Evolutionary conservation across 768 basidiomycete genomes (phyloP).

Genomic region (Rhizopogon vesiculosus): DNA sequence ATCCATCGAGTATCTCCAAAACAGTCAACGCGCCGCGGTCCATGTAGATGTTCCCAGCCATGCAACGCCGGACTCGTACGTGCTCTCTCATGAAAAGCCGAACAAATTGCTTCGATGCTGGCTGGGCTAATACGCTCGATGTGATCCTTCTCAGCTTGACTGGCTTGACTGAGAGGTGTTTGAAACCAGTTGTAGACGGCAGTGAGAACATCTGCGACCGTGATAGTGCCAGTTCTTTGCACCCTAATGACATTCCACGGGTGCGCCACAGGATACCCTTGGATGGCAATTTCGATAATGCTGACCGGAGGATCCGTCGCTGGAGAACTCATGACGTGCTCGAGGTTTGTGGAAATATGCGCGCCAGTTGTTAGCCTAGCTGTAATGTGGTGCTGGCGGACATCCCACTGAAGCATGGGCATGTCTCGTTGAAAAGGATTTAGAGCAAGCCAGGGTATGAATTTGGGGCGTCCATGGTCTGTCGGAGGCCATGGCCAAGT

Average conservation of each 20-base stretch:
- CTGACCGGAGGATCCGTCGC: slow-evolving; percentile 17
- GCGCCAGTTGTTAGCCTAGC: slow-evolving; percentile 27
- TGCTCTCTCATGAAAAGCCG: slow-evolving; percentile 32
- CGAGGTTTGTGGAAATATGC: slow-evolving; percentile 18
- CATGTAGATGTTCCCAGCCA: slow-evolving; percentile 32
- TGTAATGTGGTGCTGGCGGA: slow-evolving; percentile 27
- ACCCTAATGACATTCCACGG: slow-evolving; percentile 28
- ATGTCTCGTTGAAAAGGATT: slow-evolving; percentile 26
- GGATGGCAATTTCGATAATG: slow-evolving; percentile 20
- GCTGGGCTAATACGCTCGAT: slow-evolving; percentile 13
- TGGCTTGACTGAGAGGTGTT: slow-evolving; percentile 31
- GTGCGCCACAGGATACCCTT: slow-evolving; percentile 16
- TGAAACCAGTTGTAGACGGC: slow-evolving; percentile 48
- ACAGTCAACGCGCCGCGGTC: slow-evolving; percentile 46
- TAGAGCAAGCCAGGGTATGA: slow-evolving; percentile 24
- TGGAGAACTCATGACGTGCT: slow-evolving; percentile 17
- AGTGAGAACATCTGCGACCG: slow-evolving; percentile 42
- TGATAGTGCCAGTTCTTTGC: slow-evolving; percentile 33
- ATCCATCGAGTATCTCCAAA: slow-evolving; percentile 30
- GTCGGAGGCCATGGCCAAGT: slow-evolving; percentile 16
- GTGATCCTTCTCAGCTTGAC: slow-evolving; percentile 21
- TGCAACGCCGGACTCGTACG: slow-evolving; percentile 34
- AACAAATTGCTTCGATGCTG: slow-evolving; percentile 16
- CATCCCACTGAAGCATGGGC: slow-evolving; percentile 32
- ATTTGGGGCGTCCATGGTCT: slow-evolving; percentile 14